Evolutionary conservation across 768 basidiomycete species (phyloP).

Genomic region (Hericium rajendrae): DNA sequence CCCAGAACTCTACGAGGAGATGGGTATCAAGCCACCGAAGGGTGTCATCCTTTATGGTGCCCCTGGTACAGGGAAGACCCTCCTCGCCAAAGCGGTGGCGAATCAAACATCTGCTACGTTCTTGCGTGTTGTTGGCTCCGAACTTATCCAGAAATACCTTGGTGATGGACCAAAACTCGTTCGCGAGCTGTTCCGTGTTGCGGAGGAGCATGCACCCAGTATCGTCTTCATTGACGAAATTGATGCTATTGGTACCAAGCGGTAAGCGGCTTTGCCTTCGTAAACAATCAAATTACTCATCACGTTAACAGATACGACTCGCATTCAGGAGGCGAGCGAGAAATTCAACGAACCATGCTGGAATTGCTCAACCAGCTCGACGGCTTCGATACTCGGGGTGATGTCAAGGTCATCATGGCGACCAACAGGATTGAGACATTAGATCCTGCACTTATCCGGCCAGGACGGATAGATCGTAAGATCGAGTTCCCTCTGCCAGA

Average conservation of each 20-base stretch:
- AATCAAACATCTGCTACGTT: constrained; percentile 99
- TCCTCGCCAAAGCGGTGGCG: constrained; percentile 94
- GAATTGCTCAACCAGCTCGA: constrained; percentile 97
- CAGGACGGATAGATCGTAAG: constrained; percentile 97
- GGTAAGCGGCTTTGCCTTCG: constrained; percentile 37
- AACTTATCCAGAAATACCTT: constrained; percentile 98
- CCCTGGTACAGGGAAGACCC: constrained; percentile 96
- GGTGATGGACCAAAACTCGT: constrained; percentile 98
- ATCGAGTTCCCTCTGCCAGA: constrained; percentile 98
- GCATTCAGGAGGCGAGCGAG: constrained; percentile 95
- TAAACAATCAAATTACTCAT: not conserved
- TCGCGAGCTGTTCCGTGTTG: constrained; percentile 92
- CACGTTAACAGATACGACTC: constrained; percentile 74
- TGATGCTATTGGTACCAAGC: constrained; percentile 76
- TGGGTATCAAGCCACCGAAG: constrained; percentile 99
- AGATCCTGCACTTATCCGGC: constrained; percentile 96
- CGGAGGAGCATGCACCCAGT: constrained; percentile 96
- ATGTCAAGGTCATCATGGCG: constrained; percentile 99
- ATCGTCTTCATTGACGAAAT: constrained; percentile 93
- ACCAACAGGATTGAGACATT: constrained; percentile 96
- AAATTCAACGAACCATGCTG: constrained; percentile 99
- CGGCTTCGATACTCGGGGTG: constrained; percentile 99
- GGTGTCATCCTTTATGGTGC: constrained; percentile 99
- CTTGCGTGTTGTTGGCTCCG: constrained; percentile 93
- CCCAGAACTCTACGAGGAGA: constrained; percentile 97